Conservation (phyloP, 2,329 filamentous ascomycete species). For the Aspergillus fijiensis region DNA sequence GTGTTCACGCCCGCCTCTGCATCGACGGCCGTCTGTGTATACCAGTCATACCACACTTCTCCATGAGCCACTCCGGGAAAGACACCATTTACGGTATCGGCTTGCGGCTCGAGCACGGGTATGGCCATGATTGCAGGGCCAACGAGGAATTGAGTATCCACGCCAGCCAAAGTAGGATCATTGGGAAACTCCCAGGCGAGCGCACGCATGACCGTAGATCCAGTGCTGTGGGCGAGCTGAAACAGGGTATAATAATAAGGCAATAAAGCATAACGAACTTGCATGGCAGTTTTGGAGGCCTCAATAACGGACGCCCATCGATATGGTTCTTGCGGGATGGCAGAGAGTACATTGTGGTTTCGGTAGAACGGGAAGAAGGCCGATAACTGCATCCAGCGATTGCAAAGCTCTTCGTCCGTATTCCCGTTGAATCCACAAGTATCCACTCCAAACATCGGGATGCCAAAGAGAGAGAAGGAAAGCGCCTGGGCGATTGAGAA, state of each 20-base stretch:
- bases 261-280: slow-evolving; percentile 67
- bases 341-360: slow-evolving; percentile 68
- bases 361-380: slow-evolving; percentile 78
- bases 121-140: slow-evolving; percentile 65
- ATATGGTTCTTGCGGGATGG: slow-evolving; percentile 69
- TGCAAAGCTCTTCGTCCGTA: slow-evolving; percentile 67
- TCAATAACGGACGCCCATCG: slow-evolving; percentile 65
- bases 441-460: slow-evolving; percentile 74
- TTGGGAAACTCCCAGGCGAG: slow-evolving; percentile 72
- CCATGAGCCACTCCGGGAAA: slow-evolving; percentile 65
- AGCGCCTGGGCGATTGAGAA: slow-evolving; percentile 76
- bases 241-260: slow-evolving; percentile 77
- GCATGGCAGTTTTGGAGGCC: slow-evolving; percentile 66
- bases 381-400: slow-evolving; percentile 69
- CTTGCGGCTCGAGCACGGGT: slow-evolving; percentile 63
- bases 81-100: slow-evolving; percentile 63
- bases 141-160: slow-evolving; percentile 71
- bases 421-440: slow-evolving; percentile 71
- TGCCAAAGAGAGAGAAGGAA: slow-evolving; percentile 70
- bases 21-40: slow-evolving; percentile 60
- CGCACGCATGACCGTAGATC: slow-evolving; percentile 70
- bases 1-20: slow-evolving; percentile 56
- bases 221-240: slow-evolving; percentile 63
- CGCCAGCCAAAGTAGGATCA: slow-evolving; percentile 65
- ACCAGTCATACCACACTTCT: slow-evolving; percentile 77